Conservation (phyloP, 2,329 filamentous ascomycete genomes). For the Seiridium unicorne region DNA sequence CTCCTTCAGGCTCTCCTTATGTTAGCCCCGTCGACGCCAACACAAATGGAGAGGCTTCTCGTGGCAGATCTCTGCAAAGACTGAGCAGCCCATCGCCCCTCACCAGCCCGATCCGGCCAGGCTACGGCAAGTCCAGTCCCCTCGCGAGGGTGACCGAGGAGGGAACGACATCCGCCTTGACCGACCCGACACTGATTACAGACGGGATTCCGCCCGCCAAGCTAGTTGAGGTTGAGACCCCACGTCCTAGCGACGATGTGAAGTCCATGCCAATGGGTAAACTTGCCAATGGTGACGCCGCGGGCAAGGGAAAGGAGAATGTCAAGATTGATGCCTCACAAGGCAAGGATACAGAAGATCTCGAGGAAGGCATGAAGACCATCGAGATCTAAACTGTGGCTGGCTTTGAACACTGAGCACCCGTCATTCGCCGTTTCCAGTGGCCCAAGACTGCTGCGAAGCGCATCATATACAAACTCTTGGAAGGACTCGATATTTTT, state of each 20-base stretch:
- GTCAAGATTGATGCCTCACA: conserved; percentile 27
- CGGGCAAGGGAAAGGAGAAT: conserved; percentile 36
- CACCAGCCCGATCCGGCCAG: conserved; percentile 63
- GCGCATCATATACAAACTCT: neutral
- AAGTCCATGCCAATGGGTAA: conserved; percentile 20
- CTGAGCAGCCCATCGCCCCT: conserved; percentile 63
- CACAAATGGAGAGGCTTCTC: conserved; percentile 50
- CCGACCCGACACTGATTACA: conserved; percentile 18
- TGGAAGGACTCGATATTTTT: neutral
- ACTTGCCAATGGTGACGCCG: conserved; percentile 30
- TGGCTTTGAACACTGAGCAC: too few species aligned
- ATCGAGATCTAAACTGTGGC: conserved; percentile 53
- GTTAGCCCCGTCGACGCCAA: conserved; percentile 60
- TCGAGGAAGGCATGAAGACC: conserved; percentile 57
- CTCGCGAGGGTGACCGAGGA: conserved; percentile 76
- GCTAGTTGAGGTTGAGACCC: conserved; percentile 56
- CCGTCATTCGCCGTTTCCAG: too few species aligned
- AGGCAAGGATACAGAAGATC: conserved; percentile 41
- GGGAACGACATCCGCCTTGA: conserved; percentile 25
- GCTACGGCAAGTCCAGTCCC: conserved; percentile 67
- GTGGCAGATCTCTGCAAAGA: conserved; percentile 71
- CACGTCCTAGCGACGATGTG: conserved; percentile 45
- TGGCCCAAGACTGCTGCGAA: neutral
- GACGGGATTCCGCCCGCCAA: conserved; percentile 44
- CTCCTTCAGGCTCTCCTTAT: conserved; percentile 58